A percentile compares a stretch with the other conserved stretches of the same genome.
Evolutionary conservation across 1,284 basidiomycete genomes (phyloP).

Genomic region (Irpex sp.): DNA sequence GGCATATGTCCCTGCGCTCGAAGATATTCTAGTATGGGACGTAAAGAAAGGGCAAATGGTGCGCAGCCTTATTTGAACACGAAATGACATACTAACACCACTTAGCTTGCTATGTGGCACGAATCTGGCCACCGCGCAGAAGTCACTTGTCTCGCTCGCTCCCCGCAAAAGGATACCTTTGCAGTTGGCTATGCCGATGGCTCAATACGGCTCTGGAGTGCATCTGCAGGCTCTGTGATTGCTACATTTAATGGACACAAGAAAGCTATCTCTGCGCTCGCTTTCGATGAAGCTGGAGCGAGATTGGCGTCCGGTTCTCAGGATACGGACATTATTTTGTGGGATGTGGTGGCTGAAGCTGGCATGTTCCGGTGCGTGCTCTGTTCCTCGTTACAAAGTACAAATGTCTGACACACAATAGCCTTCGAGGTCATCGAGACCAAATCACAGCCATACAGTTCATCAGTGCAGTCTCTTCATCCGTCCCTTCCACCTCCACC

Average conservation of each 20-base stretch:
- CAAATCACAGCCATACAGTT: slow-evolving; percentile 86
- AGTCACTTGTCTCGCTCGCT: slow-evolving; percentile 84
- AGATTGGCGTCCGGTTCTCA: slow-evolving; percentile 88
- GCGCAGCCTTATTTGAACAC: slow-evolving; percentile 17
- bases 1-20: slow-evolving; percentile 92
- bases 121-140: slow-evolving; percentile 88
- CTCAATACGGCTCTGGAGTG: slow-evolving; percentile 88
- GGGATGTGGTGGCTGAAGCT: slow-evolving; percentile 94
- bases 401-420: slow-evolving; percentile 29
- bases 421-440: slow-evolving; percentile 89
- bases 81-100: slow-evolving; percentile 6
- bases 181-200: slow-evolving; percentile 98
- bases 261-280: slow-evolving; percentile 80
- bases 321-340: slow-evolving; percentile 92
- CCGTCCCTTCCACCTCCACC: slow-evolving; percentile 59
- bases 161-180: slow-evolving; percentile 72
- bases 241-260: slow-evolving; percentile 97
- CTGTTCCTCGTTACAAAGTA: no score
- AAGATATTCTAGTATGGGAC: slow-evolving; percentile 98
- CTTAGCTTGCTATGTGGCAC: slow-evolving; percentile 93
- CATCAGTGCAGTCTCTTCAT: slow-evolving; percentile 46
- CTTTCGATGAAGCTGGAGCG: slow-evolving; percentile 80
- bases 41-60: slow-evolving; percentile 93
- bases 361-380: slow-evolving; percentile 87
- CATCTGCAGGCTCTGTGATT: slow-evolving; percentile 56